A percentile compares a stretch with the other conserved stretches of the same genome.
Evolutionary conservation across 106 monocot genomes (phyloP).

Genomic region (Dioscorea zingiberensis): DNA sequence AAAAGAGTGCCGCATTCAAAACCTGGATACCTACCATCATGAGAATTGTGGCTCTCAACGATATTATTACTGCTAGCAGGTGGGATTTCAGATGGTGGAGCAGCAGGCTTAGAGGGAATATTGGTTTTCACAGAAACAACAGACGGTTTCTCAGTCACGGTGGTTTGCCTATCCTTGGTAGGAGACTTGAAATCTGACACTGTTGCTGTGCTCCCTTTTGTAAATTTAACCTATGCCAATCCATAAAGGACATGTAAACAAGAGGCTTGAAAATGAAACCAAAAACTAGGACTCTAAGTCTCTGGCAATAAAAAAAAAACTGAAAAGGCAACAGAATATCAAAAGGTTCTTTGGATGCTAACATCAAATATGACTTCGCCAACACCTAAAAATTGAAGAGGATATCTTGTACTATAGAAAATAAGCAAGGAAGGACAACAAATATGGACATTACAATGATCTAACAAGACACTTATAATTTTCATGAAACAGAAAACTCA

Average conservation of each 20-base stretch:
- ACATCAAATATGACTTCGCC: no score
- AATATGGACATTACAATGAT: no score
- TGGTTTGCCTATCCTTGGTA: constrained; percentile 16
- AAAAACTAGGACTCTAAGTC: no score
- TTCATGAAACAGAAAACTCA: constrained; percentile 9
- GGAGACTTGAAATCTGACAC: constrained; percentile 14
- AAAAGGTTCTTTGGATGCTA: background rate
- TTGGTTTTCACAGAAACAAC: constrained; percentile 5
- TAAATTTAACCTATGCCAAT: constrained; percentile 33
- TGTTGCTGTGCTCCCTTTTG: constrained; percentile 23
- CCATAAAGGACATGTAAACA: no score
- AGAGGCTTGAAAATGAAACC: no score
- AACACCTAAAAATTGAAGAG: no score
- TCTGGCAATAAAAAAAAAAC: no score
- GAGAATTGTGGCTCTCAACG: constrained; percentile 23
- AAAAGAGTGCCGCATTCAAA: background rate
- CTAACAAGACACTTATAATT: background rate
- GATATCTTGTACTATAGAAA: no score
- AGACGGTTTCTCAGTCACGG: constrained; percentile 21
- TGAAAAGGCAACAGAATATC: background rate
- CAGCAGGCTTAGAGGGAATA: constrained; percentile 3
- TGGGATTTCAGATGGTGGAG: constrained; percentile 17
- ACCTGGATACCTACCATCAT: constrained; percentile 26
- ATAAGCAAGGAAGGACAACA: no score
- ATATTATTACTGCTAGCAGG: constrained; percentile 15